These are phyloP conservation scores for Balakata baccata DNA, from an alignment of 345 rosid species.

Conservation along the genomic window DNA sequence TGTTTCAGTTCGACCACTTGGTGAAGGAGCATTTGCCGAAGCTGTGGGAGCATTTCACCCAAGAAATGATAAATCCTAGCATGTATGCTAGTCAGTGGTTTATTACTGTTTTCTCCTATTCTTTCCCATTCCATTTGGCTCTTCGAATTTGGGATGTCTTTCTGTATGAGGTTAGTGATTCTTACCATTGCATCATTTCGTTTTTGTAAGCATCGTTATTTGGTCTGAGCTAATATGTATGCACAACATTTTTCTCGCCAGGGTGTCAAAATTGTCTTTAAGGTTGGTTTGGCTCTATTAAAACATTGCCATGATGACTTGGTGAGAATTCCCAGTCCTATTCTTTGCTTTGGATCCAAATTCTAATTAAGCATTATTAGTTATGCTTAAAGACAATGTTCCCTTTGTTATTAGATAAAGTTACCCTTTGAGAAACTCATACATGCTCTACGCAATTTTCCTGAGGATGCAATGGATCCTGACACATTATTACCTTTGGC, in stretches of 20 bases:
- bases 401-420: constrained; percentile 42
- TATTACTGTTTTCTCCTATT: constrained; percentile 90
- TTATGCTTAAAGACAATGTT: constrained; percentile 3
- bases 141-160: constrained; percentile 99
- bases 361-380: background rate
- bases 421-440: constrained; percentile 91
- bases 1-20: constrained; percentile 72
- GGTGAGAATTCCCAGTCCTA: constrained; percentile 38
- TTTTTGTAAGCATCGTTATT: background rate
- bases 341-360: constrained; percentile 4
- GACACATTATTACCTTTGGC: constrained; percentile 85
- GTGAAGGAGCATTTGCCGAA: constrained; percentile 81
- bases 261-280: constrained; percentile 96
- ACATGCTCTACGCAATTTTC: constrained; percentile 84
- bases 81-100: constrained; percentile 99
- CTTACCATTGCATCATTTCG: background rate
- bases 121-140: constrained; percentile 88
- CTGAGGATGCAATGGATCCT: constrained; percentile 92
- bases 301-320: constrained; percentile 83
- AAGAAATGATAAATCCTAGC: constrained; percentile 95
- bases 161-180: constrained; percentile 69
- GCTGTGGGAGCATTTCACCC: constrained; percentile 80
- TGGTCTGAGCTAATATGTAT: constrained; percentile 1
- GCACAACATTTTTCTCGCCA: constrained; percentile 19
- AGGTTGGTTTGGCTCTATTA: constrained; percentile 84